A percentile compares a stretch with the other conserved stretches of the same genome.
phyloP scores from a whole-genome alignment of 176 grass and related monocot genomes.

The Oryza nivara region DNA sequence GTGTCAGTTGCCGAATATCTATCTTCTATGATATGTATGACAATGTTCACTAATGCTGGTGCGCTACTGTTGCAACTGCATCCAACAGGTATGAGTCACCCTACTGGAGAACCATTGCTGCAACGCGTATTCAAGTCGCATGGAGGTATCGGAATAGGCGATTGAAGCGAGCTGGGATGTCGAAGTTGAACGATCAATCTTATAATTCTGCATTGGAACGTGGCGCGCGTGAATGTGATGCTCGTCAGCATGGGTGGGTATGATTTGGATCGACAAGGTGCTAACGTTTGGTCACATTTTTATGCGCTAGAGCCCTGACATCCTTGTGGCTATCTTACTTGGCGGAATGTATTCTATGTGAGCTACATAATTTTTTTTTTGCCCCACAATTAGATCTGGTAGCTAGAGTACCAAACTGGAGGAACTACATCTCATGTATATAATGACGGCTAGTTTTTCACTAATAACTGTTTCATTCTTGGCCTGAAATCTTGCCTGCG shows the following conservation, averaged over 20 bases:
- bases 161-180: slow-evolving; percentile 54
- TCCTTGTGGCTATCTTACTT: not conserved
- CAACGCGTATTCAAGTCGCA: slow-evolving; percentile 77
- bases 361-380: not conserved
- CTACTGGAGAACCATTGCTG: slow-evolving; percentile 89
- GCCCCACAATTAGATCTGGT: not conserved
- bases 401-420: not conserved
- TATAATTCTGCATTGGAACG: not conserved
- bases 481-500: not conserved
- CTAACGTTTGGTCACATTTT: not conserved
- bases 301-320: not conserved
- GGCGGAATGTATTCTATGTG: not conserved
- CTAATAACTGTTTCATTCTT: not conserved
- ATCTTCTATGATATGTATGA: no score
- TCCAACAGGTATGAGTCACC: slow-evolving; percentile 84
- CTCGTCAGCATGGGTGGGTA: not conserved
- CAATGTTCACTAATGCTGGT: not conserved
- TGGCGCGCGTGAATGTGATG: slow-evolving; percentile 12
- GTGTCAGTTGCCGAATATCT: not conserved
- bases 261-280: slow-evolving; percentile 10
- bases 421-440: slow-evolving; percentile 16
- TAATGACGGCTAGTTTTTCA: not conserved
- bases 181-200: slow-evolving; percentile 44
- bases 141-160: slow-evolving; percentile 88
- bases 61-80: not conserved